These are phyloP conservation scores for Colletotrichum chlorophyti DNA, from an alignment of 2,329 filamentous ascomycete genomes.

Conservation along the genomic window DNA sequence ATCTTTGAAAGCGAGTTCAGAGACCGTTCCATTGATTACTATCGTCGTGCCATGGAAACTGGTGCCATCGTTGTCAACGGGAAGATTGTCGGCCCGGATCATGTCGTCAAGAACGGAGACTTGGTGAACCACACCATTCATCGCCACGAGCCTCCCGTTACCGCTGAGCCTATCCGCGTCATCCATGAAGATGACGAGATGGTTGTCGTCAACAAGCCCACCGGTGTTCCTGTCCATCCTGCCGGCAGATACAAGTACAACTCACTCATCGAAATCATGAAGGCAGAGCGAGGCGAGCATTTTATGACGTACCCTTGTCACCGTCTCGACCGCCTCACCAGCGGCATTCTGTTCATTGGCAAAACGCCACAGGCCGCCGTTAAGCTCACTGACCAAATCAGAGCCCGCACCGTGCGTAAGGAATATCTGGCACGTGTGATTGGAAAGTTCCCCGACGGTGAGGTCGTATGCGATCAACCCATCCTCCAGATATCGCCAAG, in stretches of 20 bases:
- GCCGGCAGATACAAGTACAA: conserved; percentile 97
- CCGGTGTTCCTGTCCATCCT: conserved; percentile 93
- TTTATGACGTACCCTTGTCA: conserved; percentile 79
- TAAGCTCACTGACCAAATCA: conserved; percentile 76
- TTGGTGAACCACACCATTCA: conserved; percentile 92
- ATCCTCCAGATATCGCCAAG: conserved; percentile 95
- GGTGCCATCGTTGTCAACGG: conserved; percentile 85
- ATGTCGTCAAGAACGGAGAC: conserved; percentile 86
- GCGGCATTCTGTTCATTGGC: conserved; percentile 97
- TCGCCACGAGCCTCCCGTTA: conserved; percentile 93
- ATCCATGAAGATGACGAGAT: conserved; percentile 93
- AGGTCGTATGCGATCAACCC: conserved; percentile 91
- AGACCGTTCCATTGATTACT: conserved; percentile 86
- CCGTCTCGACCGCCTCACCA: conserved; percentile 90
- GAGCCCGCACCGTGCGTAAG: conserved; percentile 83
- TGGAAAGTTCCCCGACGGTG: conserved; percentile 89
- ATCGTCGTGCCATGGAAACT: conserved; percentile 80
- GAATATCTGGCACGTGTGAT: conserved; percentile 94
- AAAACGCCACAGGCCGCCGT: conserved; percentile 86
- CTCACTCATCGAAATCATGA: conserved; percentile 91
- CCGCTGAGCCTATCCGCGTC: conserved; percentile 77
- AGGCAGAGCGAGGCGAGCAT: conserved; percentile 68
- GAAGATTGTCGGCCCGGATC: conserved; percentile 69
- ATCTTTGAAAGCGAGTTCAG: conserved; percentile 93
- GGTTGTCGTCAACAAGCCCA: conserved; percentile 96